Evolutionary conservation across 2,329 filamentous ascomycete genomes (phyloP).

Genomic region (Monilinia fructigena): DNA sequence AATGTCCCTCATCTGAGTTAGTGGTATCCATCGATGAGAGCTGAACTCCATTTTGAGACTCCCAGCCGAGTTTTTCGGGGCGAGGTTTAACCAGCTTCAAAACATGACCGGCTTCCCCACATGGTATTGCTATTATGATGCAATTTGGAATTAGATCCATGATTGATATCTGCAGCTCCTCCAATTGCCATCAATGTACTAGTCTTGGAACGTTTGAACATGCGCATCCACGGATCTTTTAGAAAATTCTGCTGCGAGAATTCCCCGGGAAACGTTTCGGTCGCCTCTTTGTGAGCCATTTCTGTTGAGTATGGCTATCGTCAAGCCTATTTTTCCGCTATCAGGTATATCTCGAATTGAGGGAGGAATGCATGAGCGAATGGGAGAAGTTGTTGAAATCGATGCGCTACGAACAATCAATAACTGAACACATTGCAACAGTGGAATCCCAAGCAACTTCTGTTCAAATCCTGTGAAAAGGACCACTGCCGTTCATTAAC

Average conservation of each 20-base stretch:
- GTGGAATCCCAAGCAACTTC: constrained; percentile 25
- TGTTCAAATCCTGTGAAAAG: constrained; percentile 33
- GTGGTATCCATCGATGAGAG: constrained; percentile 31
- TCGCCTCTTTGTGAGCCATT: constrained; percentile 31
- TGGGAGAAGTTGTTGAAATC: constrained; percentile 35
- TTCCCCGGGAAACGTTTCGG: constrained; percentile 33
- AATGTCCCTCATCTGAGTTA: constrained; percentile 35
- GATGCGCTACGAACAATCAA: constrained; percentile 25
- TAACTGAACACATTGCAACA: constrained; percentile 21
- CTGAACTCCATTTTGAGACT: constrained; percentile 28
- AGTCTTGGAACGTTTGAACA: constrained; percentile 19
- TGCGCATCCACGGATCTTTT: constrained; percentile 8
- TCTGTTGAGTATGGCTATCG: constrained; percentile 29
- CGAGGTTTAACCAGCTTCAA: constrained; percentile 36
- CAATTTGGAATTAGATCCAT: constrained; percentile 26
- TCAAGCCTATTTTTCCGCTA: constrained; percentile 21
- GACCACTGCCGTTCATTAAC: constrained; percentile 37
- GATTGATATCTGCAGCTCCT: constrained; percentile 28
- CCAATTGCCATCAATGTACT: constrained; percentile 34
- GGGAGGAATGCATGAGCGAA: constrained; percentile 32
- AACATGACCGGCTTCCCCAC: constrained; percentile 38
- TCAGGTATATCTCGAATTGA: constrained; percentile 28
- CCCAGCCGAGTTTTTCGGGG: constrained; percentile 36
- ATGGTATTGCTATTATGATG: constrained; percentile 35
- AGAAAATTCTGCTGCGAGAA: constrained; percentile 22